phyloP scores from a whole-genome alignment of 495 filamentous ascomycete genomes.

The Podospora anserina region DNA sequence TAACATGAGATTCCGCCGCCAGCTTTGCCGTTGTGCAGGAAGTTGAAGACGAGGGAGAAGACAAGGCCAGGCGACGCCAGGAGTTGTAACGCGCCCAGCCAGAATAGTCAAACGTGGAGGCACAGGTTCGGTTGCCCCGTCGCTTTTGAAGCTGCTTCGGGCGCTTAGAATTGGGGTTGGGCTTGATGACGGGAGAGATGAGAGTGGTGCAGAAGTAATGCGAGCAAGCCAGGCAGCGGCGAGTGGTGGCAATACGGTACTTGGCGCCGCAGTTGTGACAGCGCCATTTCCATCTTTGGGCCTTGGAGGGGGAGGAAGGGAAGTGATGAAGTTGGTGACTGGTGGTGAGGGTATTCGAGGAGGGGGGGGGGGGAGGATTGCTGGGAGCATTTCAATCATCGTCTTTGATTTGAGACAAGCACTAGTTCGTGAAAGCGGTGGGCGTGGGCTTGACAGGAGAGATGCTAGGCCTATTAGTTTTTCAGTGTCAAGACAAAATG shows the following conservation, averaged over 20 bases:
- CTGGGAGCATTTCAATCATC: neutral
- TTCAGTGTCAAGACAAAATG: too few species aligned
- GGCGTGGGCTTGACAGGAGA: too few species aligned
- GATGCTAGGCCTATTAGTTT: too few species aligned
- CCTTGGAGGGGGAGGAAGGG: constrained; percentile 27
- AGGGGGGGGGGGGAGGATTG: neutral
- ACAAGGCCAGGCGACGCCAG: constrained; percentile 21
- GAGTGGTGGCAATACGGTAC: constrained; percentile 43
- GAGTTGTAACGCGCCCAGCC: constrained; percentile 41
- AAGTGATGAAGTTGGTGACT: constrained; percentile 17
- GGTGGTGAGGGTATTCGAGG: neutral
- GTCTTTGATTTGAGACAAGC: neutral
- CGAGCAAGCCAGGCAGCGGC: constrained; percentile 45
- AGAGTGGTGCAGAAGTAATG: constrained; percentile 39
- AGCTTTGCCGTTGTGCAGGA: neutral
- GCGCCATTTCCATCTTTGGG: constrained; percentile 44
- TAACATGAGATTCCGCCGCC: neutral
- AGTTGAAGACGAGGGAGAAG: neutral
- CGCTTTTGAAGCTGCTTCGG: neutral
- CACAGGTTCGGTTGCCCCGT: constrained; percentile 14
- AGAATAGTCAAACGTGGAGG: constrained; percentile 42
- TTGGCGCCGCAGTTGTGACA: constrained; percentile 40
- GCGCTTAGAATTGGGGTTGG: neutral
- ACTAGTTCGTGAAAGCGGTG: neutral
- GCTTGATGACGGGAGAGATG: neutral